These are phyloP conservation scores for Trichosporon coremiiforme DNA, from an alignment of 1,284 basidiomycete genomes.

Conservation along the genomic window DNA sequence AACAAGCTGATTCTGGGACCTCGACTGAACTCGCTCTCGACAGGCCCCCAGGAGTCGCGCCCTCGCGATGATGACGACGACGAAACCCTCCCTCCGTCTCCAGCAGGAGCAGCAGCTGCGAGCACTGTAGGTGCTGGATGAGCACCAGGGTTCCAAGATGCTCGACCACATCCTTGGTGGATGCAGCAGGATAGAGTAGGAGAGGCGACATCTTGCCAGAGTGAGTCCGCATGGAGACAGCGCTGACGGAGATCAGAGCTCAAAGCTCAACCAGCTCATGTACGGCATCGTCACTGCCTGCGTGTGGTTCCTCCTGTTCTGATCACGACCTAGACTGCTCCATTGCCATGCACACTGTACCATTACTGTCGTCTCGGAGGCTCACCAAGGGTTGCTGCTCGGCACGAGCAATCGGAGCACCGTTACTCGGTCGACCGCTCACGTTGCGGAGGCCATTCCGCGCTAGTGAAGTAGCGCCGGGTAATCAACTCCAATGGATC, in stretches of 20 bases:
- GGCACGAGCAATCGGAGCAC: background rate
- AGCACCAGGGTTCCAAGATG: background rate
- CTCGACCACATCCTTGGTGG: background rate
- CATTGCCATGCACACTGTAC: slow-evolving; percentile 5
- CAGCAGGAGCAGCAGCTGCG: background rate
- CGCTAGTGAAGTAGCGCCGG: slow-evolving; percentile 2
- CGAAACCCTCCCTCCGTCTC: background rate
- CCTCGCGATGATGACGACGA: background rate
- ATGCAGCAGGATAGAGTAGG: background rate
- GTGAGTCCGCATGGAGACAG: background rate
- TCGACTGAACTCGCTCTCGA: background rate
- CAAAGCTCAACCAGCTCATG: slow-evolving; percentile 9
- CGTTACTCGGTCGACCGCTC: background rate
- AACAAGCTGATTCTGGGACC: background rate
- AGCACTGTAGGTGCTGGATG: background rate
- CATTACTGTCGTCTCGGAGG: background rate
- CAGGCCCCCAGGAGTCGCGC: too few relatives aligned
- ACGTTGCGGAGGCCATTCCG: background rate
- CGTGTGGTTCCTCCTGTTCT: background rate
- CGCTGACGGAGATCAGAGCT: background rate
- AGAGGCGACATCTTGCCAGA: background rate
- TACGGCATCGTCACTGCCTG: slow-evolving; percentile 5
- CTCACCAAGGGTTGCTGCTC: background rate
- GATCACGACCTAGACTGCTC: background rate
- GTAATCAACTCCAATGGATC: background rate